Evolutionary conservation across 1,284 basidiomycete genomes (phyloP), one percentile per base, ranked within the genome.

Genomic region (Cutaneotrichosporon cyanovorans): DNA sequence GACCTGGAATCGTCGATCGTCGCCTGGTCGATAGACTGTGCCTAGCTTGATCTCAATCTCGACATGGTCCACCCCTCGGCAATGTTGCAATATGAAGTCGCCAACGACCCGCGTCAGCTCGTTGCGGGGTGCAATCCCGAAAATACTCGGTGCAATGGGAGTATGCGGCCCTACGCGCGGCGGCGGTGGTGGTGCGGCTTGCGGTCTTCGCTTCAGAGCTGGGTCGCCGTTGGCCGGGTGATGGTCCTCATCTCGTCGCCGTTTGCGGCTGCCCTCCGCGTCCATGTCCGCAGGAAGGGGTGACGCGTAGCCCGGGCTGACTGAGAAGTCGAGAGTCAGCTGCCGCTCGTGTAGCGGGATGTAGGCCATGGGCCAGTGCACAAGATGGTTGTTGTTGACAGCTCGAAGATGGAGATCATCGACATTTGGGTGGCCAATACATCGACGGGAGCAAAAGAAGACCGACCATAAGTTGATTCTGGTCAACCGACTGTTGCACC

Each of bases 21-120:
- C 25, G 48, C 52, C 28, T 46, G 55, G 21, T 45, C 38, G 82
- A 50, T 79, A 77, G 61, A 97, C 67, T 12, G 87, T 66, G 1
- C 93, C 93, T 40, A 98, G 77, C 75, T 96, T 97, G 15, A 90
- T 90, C 73, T 97, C 93, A 18, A 97, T 86, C 76, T 79, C 78
- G 51, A 80, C 66, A 53, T 77, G 66, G 3, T 64, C 52, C 45
- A 62, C 53, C 1, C 70, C 73, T 3, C 60, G 58, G 16, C 71
- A 68, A 30, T 64, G 58, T 3, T 59, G 53, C 68, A 75, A 70
- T 34, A 97, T 76, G 72, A 90, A 98, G 68, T 96, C 88, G 20
- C 87, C 91, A 38, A 98, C 78, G 59, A 87, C 84, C 61, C 80
- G 80, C 51, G 91, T 89, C 66, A 97, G 92, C 65, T 96, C 92